phyloP scores from a whole-genome alignment of 345 rosid genomes.

The Eucalyptus polyanthemos region DNA sequence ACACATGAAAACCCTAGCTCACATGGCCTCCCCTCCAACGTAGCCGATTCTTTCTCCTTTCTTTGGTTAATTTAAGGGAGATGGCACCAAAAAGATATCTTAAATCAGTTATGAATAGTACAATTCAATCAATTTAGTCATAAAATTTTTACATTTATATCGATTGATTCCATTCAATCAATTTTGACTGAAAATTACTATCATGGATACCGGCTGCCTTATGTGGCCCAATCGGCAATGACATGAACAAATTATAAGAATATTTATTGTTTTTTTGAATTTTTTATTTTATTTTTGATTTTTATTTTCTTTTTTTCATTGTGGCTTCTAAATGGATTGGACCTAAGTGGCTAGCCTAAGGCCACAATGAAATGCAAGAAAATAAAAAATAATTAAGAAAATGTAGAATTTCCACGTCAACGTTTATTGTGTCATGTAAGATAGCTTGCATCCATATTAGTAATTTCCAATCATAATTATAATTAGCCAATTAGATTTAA shows the following conservation, averaged over 20 bases:
- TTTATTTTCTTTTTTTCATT: too few relatives aligned
- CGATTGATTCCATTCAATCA: rapidly evolving
- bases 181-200: rapidly evolving
- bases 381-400: too few relatives aligned
- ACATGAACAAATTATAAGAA: too few relatives aligned
- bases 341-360: too few relatives aligned
- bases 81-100: rapidly evolving
- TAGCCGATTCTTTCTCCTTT: not conserved
- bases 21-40: not conserved
- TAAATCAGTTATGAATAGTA: too few relatives aligned
- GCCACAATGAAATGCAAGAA: not conserved
- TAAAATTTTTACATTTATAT: too few relatives aligned
- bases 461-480: too few relatives aligned
- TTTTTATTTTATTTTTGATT: too few relatives aligned
- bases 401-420: too few relatives aligned
- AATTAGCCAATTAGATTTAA: too few relatives aligned
- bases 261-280: too few relatives aligned
- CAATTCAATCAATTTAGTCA: rapidly evolving
- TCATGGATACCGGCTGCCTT: rapidly evolving
- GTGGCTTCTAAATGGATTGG: too few relatives aligned
- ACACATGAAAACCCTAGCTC: not conserved
- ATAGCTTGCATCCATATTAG: rapidly evolving
- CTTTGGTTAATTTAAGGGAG: not conserved
- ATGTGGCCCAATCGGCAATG: rapidly evolving
- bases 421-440: not conserved